Base-by-base conservation (phyloP, 108 stramenopile genomes). In the Tribonema minus region DNA sequence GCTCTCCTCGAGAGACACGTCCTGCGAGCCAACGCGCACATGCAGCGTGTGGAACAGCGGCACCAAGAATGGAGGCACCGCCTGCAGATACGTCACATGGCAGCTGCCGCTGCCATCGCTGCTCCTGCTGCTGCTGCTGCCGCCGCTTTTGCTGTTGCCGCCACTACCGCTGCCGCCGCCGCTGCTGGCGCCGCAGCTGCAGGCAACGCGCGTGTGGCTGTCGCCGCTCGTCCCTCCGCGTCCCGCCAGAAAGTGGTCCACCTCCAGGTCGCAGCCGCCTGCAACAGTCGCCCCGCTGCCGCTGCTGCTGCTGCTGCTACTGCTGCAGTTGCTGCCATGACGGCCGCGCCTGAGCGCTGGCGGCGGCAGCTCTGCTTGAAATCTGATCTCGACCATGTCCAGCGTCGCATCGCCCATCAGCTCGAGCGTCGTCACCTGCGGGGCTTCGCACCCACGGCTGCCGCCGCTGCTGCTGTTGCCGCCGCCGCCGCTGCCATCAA, bases 171-270 rank as follows among this genome's bases (percentile, higher is more conserved):
- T 3, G 54, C 60, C 15, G 59, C 58, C 32, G 64, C 64, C 67
- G 77, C 68, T 9, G 39, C 32, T 15, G 38, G 27, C 3, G 54
- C 60, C 15, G 59, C 58, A 33, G 64, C 64, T 40, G 46, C 58
- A 37, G 64, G 68, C 23, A 62, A 58, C 23, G 66, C 61, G 68
- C 40, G 64, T 2, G 67, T 6, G 25, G 66, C 68, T 12, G 77
- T 66, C 77, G 58, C 77, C 77, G 15, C 68, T 60, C 1, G 46
- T 79, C n/a, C 77, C 77, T 0, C 77, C 77, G 36, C 77, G 67
- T 58, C 68, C 77, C 0, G 77, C 58, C 1, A 79, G 66, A 36
- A 29, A 70, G 77, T 70, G 68, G 4, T 79, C 68, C 36, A 79
- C 31, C 26, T 39, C 36, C 28, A 59, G 64, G 37, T 58, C 36